Conservation (phyloP, 805 yeast genomes). For the Wickerhamiella sorbophila region DNA sequence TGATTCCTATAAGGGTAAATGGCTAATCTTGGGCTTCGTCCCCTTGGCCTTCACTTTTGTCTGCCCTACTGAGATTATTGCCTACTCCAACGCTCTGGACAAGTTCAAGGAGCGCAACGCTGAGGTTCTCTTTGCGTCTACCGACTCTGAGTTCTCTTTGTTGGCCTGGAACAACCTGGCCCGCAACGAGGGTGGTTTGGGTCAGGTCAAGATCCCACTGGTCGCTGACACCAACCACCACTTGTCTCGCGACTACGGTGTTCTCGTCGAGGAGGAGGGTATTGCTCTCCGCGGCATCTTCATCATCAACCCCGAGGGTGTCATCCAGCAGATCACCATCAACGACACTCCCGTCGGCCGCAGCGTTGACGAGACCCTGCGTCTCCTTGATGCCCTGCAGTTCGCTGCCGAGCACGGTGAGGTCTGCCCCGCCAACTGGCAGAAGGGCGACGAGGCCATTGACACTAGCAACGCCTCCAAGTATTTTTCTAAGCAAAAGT, state of each 20-base stretch:
- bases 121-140: slow-evolving; percentile 88
- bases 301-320: slow-evolving; percentile 92
- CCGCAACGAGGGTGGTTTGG: slow-evolving; percentile 97
- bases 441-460: slow-evolving; percentile 85
- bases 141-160: slow-evolving; percentile 95
- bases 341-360: slow-evolving; percentile 99
- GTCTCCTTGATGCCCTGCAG: slow-evolving; percentile 98
- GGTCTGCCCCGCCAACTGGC: slow-evolving; percentile 99
- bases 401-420: slow-evolving; percentile 99
- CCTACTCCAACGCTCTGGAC: slow-evolving; percentile 90
- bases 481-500: slow-evolving; percentile 16
- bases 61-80: slow-evolving; percentile 98
- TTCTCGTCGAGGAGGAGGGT: slow-evolving; percentile 90
- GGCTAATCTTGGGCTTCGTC: slow-evolving; percentile 93
- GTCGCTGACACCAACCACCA: slow-evolving; percentile 95
- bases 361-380: slow-evolving; percentile 93
- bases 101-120: slow-evolving; percentile 77
- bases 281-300: slow-evolving; percentile 96
- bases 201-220: slow-evolving; percentile 87
- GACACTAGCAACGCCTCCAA: slow-evolving; percentile 26
- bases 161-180: slow-evolving; percentile 97
- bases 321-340: slow-evolving; percentile 90
- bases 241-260: slow-evolving; percentile 93
- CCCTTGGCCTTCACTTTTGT: slow-evolving; percentile 99
- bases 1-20: slow-evolving; percentile 93